Evolutionary conservation across 306 rosid genomes (phyloP).

Genomic region (Vicia sativa): DNA sequence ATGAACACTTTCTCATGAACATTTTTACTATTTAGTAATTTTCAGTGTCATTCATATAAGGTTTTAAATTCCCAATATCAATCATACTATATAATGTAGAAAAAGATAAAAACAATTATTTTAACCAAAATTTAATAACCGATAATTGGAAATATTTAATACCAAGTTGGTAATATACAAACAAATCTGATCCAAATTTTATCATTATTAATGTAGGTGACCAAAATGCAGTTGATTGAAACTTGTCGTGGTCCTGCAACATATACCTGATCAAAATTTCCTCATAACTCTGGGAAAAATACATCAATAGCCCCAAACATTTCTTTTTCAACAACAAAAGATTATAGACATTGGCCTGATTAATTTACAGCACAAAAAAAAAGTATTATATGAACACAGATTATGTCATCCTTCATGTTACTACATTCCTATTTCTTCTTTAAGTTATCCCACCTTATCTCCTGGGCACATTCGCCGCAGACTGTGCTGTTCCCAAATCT

Average conservation of each 20-base stretch:
- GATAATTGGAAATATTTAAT: too few species aligned
- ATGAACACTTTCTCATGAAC: too few species aligned
- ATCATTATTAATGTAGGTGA: neutral
- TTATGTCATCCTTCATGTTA: conserved; percentile 40
- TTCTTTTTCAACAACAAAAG: conserved; percentile 33
- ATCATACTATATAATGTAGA: too few species aligned
- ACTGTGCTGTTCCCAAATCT: conserved; percentile 73
- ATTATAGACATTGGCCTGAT: conserved; percentile 11
- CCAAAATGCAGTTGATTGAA: neutral
- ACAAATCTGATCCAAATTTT: neutral
- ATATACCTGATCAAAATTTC: neutral
- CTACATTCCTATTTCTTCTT: conserved; percentile 43
- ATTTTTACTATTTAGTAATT: neutral
- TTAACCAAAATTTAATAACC: too few species aligned
- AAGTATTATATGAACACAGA: conserved; percentile 31
- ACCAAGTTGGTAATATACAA: too few species aligned
- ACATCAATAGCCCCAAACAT: neutral
- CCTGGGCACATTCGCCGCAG: conserved; percentile 93
- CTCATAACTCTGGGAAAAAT: conserved; percentile 17
- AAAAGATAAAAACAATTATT: too few species aligned
- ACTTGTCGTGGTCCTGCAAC: neutral
- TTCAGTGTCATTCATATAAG: neutral
- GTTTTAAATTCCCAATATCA: neutral
- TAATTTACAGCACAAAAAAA: conserved; percentile 14
- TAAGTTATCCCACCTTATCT: conserved; percentile 84